Evolutionary conservation across 73 alveolate genomes (phyloP), one percentile per base, ranked within the genome.

Genomic region (Tetrahymena thermophila): DNA sequence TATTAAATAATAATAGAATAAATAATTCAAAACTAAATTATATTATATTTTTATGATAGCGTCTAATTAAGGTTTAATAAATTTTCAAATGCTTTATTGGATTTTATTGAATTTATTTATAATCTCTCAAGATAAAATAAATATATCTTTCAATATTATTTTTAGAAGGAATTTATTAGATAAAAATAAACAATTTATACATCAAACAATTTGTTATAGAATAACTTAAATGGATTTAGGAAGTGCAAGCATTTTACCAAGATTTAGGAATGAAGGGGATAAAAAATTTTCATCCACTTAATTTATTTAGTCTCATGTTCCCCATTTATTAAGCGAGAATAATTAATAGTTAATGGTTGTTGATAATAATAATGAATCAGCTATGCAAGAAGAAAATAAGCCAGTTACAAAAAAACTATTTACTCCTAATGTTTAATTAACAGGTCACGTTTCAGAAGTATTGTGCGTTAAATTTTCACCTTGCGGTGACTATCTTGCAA

Each of bases 391-490:
- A 56, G 96, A 38, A 28, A 35, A 15, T 34, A 34, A 28, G 56
- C 89, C 89, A 71, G 89, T 71, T 28, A 25, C 89, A 23, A 71
- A 71, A 71, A 25, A 71, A 34, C 37, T 71, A 19, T 71, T 71
- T 71, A 71, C 96, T 19, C 89, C 96, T 23, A 94, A 44, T 84
- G 42, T 94, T 17, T n/a, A 94, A 71, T 43, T 95, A 28, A 40
- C 93, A 84, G 99, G 99, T 8, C 99, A 98, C 57, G 93, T 96
- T 44, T 97, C 98, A 28, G 99, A 98, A 40, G 96, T 98, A 85
- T 96, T 95, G 95, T 57, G 98, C n/a, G 95, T 95, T 10, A 96
- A 98, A 85, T 98, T 96, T 94, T 98, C 99, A 7, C 95, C 97
- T 10, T 96, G 97, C 93, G 98, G 99, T 40, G 97, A 98, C 25